phyloP scores from a whole-genome alignment of 805 yeast species.

The Metschnikowia gruessii region DNA sequence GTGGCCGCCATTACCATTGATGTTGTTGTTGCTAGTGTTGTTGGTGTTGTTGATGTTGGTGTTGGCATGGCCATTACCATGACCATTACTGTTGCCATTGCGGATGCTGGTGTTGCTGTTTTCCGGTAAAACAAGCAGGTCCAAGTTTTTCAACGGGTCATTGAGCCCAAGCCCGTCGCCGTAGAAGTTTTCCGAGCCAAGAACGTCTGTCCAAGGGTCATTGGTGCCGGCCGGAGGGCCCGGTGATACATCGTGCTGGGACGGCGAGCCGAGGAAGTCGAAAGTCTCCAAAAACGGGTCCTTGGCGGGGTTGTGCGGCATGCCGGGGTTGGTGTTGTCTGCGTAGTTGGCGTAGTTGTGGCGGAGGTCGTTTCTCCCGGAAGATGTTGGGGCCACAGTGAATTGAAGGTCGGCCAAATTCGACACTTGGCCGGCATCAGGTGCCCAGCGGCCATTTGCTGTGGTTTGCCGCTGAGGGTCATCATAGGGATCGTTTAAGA shows the following conservation, averaged over 20 bases:
- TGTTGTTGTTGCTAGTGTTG: background rate
- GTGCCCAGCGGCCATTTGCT: background rate
- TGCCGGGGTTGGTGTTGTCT: background rate
- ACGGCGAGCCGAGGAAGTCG: conserved; percentile 20
- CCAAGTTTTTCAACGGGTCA: conserved; percentile 26
- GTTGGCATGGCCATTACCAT: no score
- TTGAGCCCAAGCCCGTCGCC: conserved; percentile 10
- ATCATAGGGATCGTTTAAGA: conserved; percentile 13
- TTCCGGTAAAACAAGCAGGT: conserved; percentile 38
- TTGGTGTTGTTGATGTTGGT: background rate
- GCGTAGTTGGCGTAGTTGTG: conserved; percentile 2
- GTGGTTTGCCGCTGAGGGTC: conserved; percentile 5
- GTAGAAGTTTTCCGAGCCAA: conserved; percentile 5
- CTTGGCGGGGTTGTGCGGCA: background rate
- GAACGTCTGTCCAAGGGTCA: conserved; percentile 6
- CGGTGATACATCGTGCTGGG: conserved; percentile 12
- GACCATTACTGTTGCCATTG: no score
- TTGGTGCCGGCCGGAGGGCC: conserved; percentile 5
- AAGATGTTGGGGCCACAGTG: conserved; percentile 6
- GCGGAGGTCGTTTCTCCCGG: conserved; percentile 2
- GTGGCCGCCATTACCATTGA: conserved; percentile 6
- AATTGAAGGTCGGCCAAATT: conserved; percentile 9
- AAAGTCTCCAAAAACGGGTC: conserved; percentile 20
- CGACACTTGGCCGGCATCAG: conserved; percentile 2
- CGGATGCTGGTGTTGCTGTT: no score